phyloP scores from a whole-genome alignment of 108 stramenopile genomes.

The Skeletonema grethae region DNA sequence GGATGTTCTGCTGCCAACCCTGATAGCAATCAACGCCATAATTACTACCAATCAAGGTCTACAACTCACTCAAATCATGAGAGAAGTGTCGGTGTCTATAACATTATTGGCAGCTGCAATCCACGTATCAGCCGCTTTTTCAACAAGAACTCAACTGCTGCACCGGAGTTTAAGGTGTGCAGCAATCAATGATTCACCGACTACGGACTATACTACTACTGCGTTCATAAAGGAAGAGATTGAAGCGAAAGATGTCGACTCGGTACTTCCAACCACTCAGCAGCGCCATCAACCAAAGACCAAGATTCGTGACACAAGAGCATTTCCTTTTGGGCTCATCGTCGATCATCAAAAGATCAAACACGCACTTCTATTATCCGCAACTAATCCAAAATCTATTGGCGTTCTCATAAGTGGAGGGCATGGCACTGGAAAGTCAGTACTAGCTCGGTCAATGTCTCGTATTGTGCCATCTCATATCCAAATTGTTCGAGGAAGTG shows the following conservation, averaged over 20 bases:
- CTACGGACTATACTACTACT: neutral
- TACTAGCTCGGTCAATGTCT: constrained; percentile 65
- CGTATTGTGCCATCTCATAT: constrained; percentile 62
- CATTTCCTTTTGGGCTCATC: constrained; percentile 73
- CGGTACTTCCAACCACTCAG: neutral
- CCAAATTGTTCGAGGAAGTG: constrained; percentile 37
- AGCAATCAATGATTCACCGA: neutral
- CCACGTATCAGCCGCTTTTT: neutral
- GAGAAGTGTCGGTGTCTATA: neutral
- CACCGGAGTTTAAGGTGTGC: neutral
- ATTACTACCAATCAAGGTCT: neutral
- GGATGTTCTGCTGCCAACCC: too few relatives aligned
- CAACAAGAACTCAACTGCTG: neutral
- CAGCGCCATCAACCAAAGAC: neutral
- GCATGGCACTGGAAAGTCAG: constrained; percentile 71
- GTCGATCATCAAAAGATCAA: constrained; percentile 74
- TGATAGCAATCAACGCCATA: too few relatives aligned
- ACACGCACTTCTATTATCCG: constrained; percentile 60
- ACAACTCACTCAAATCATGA: neutral
- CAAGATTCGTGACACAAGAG: constrained; percentile 26
- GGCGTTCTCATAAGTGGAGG: constrained; percentile 72
- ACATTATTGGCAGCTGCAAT: neutral
- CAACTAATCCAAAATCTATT: constrained; percentile 65
- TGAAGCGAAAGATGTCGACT: neutral
- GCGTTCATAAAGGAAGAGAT: constrained; percentile 3